Evolutionary conservation across 2,329 filamentous ascomycete species (phyloP).

Genomic region (Sporothrix phasma): DNA sequence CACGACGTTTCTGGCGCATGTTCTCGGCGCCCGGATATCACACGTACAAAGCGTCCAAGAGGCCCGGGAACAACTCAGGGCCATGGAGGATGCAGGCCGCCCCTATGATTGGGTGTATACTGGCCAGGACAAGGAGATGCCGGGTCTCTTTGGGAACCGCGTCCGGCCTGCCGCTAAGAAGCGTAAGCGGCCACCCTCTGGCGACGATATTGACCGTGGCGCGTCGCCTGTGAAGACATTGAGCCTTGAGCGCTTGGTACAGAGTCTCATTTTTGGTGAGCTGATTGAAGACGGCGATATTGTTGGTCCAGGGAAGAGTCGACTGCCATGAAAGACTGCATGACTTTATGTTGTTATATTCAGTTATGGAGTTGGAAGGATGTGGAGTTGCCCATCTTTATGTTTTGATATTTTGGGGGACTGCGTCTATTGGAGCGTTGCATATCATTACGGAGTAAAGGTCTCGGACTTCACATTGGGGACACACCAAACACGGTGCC

Average conservation of each 20-base stretch:
- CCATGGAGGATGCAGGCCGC: slow-evolving; percentile 36
- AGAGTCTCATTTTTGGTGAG: slow-evolving; percentile 81
- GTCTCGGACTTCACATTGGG: no score
- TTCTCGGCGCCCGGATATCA: slow-evolving; percentile 62
- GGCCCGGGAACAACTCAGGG: slow-evolving; percentile 49
- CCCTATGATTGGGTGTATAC: slow-evolving; percentile 72
- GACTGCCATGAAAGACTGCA: background rate
- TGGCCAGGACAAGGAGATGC: slow-evolving; percentile 45
- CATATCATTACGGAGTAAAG: background rate
- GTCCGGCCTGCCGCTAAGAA: slow-evolving; percentile 23
- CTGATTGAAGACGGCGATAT: slow-evolving; percentile 56
- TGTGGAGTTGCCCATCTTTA: background rate
- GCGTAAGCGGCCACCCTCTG: slow-evolving; percentile 33
- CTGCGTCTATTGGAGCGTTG: background rate
- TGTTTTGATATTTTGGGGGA: background rate
- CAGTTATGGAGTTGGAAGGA: background rate
- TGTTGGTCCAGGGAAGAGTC: slow-evolving; percentile 6
- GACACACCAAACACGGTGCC: background rate
- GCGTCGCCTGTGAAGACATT: slow-evolving; percentile 49
- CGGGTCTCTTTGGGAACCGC: slow-evolving; percentile 11
- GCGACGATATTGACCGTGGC: slow-evolving; percentile 25
- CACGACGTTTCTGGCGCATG: slow-evolving; percentile 68
- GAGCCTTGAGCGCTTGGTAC: slow-evolving; percentile 78
- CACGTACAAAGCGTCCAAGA: slow-evolving; percentile 56
- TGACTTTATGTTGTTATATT: background rate